phyloP scores from a whole-genome alignment of 2,329 filamentous ascomycete species.

The Cercospora sp. region DNA sequence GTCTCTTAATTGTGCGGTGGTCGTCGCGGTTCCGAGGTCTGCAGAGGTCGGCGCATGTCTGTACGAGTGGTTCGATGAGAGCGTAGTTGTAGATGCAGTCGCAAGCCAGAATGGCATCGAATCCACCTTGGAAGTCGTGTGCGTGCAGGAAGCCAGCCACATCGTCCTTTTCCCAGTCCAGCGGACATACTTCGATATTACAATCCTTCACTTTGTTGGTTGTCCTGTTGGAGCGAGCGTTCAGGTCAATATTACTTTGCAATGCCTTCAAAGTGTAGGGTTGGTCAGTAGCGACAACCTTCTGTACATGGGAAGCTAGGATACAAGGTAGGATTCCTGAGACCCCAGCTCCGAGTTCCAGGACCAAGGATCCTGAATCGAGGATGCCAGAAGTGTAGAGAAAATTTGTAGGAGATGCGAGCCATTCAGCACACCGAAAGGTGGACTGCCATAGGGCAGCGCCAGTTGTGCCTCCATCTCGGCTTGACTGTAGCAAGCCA shows the following conservation, averaged over 20 bases:
- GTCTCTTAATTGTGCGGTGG: conserved; percentile 29
- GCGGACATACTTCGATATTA: conserved; percentile 34
- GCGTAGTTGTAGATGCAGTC: conserved; percentile 96
- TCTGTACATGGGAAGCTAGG: conserved; percentile 60
- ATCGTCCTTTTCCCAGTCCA: conserved; percentile 79
- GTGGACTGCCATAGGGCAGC: conserved; percentile 90
- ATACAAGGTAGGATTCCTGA: conserved; percentile 75
- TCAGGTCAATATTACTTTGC: conserved; percentile 72
- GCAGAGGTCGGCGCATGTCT: conserved; percentile 75
- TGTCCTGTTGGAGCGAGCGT: conserved; percentile 38
- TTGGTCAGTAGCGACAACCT: conserved; percentile 84
- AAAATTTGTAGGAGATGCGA: conserved; percentile 63
- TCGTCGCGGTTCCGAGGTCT: conserved; percentile 46
- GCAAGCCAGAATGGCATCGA: conserved; percentile 69
- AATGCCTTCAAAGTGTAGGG: conserved; percentile 76
- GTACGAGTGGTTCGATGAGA: conserved; percentile 72
- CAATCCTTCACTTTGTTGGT: conserved; percentile 8
- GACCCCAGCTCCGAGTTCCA: conserved; percentile 89
- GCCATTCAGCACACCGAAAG: conserved; percentile 77
- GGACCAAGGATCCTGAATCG: conserved; percentile 56
- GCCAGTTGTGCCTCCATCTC: conserved; percentile 71
- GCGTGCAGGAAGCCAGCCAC: conserved; percentile 50
- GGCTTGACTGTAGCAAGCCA: conserved; percentile 72
- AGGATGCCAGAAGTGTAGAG: conserved; percentile 62
- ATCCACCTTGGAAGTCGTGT: conserved; percentile 44